Conservation (phyloP, 257 asterid genomes). For the Nicotiana benthamiana region DNA sequence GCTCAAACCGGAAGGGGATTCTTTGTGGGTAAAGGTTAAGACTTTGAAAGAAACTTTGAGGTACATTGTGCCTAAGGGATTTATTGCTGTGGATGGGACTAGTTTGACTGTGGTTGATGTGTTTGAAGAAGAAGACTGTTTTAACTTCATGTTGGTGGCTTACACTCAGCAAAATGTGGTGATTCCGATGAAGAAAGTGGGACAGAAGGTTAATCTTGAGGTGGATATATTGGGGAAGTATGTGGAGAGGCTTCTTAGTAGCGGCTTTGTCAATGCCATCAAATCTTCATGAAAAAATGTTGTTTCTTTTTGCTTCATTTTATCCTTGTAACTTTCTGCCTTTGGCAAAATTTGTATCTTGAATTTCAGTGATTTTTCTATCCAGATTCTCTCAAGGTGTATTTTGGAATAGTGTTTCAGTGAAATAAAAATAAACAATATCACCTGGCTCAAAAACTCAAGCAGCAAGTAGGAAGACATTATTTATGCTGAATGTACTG, state of each 20-base stretch:
- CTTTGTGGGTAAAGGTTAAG: conserved; percentile 74
- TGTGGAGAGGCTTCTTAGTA: conserved; percentile 69
- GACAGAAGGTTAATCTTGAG: conserved; percentile 85
- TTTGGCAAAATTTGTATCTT: not conserved
- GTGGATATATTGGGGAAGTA: conserved; percentile 89
- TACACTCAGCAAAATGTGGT: conserved; percentile 73
- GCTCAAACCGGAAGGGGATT: conserved; percentile 56
- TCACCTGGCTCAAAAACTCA: not conserved
- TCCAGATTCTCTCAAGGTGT: not conserved
- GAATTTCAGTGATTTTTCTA: not conserved
- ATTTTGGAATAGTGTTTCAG: not conserved
- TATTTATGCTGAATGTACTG: no score
- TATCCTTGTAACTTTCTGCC: not conserved
- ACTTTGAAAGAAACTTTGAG: conserved; percentile 43
- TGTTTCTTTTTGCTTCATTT: not conserved
- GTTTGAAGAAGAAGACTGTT: conserved; percentile 60
- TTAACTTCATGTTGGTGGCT: conserved; percentile 69
- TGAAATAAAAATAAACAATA: not conserved
- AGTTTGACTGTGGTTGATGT: conserved; percentile 88
- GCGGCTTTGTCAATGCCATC: conserved; percentile 45
- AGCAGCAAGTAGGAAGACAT: not conserved
- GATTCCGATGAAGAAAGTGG: conserved; percentile 65
- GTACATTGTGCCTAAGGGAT: conserved; percentile 86
- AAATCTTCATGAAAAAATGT: conserved; percentile 25
- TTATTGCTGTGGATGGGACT: conserved; percentile 74